Conservation (phyloP, 2,329 filamentous ascomycete genomes). For the Podosphaera fusca region DNA sequence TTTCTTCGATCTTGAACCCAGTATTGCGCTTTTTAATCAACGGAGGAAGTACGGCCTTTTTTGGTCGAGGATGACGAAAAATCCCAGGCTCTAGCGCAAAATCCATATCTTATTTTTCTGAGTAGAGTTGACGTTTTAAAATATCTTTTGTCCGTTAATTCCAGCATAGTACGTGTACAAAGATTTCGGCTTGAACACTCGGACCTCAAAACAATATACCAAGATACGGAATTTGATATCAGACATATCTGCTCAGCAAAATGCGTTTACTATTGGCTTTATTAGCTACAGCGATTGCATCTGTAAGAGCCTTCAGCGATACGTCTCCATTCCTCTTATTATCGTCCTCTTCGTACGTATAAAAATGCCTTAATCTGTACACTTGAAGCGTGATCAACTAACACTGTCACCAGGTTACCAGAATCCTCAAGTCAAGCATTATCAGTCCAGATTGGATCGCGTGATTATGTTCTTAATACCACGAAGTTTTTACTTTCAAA, state of each 20-base stretch:
- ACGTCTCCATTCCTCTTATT: slow-evolving; percentile 78
- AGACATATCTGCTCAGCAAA: slow-evolving; percentile 6
- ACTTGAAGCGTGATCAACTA: neutral
- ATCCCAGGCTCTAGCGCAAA: slow-evolving; percentile 14
- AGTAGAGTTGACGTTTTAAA: neutral
- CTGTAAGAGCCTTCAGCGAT: slow-evolving; percentile 53
- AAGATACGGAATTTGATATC: neutral
- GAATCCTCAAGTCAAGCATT: slow-evolving; percentile 4
- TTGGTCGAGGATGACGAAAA: slow-evolving; percentile 35
- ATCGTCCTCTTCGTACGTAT: slow-evolving; percentile 29
- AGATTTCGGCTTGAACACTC: neutral
- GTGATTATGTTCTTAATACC: slow-evolving; percentile 6
- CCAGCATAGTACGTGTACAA: neutral
- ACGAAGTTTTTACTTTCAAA: slow-evolving; percentile 26
- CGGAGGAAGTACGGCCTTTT: slow-evolving; percentile 32
- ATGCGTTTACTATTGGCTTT: slow-evolving; percentile 33
- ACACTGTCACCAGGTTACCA: slow-evolving; percentile 5
- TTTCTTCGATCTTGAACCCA: slow-evolving; percentile 40
- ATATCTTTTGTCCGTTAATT: neutral
- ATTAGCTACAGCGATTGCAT: slow-evolving; percentile 30
- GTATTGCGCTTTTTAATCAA: slow-evolving; percentile 44
- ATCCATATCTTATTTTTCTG: neutral
- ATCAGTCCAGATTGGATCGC: slow-evolving; percentile 9
- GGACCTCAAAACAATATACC: neutral
- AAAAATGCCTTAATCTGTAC: neutral